Base-by-base conservation (phyloP, 2,329 filamentous ascomycete genomes). In the Neurospora sp. region DNA sequence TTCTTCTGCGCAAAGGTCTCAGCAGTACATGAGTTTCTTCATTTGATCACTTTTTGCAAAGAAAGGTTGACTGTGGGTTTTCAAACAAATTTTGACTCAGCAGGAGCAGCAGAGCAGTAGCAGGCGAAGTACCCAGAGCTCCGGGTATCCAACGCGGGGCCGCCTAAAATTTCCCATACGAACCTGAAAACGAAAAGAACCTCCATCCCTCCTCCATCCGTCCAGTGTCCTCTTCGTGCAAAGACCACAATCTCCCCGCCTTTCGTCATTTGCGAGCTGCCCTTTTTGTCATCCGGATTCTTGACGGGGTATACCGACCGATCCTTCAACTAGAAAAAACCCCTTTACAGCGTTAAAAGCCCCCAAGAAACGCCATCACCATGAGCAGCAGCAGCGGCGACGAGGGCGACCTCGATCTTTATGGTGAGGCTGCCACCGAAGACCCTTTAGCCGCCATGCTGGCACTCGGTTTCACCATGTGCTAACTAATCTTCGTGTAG, bases 391-490 rank as follows among this genome's bases (percentile, higher is more conserved):
- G 65, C 67, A 40, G 36, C 36, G 68, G 43, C 28, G 75, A 73
- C 33, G 76, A 75, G 33, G 85, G 84, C 73, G 86, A 88, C 73
- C 76, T 84, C 72, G 87, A 90, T 77, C 84, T 90, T 76, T 90
- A 90, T 75, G 80, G 82, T 83, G 76, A 72, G 80, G 33, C 8
- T 40, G 37, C 43, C 10, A 28, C 41, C 46, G 28, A 23, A 15
- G 8, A 28, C 23, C 17, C 23, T 57, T 40, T 19, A 3, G 12
- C 17, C 23, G 4, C 28, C 71, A 41, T 66, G 69, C 69, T 72
- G 15, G 12, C 28, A 36, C 12, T 62, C 15, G 8, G 52, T 17
- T 36, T 62, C 23, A 36, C 11, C 52, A 62, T 62, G 52, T 68
- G 71, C 69, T 69, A 52, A 69, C 15, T 19, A 28, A 4, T 17